Evolutionary conservation across 306 rosid species (phyloP), one percentile per base, ranked within the genome.

Genomic region (Dalbergia cochinchinensis): DNA sequence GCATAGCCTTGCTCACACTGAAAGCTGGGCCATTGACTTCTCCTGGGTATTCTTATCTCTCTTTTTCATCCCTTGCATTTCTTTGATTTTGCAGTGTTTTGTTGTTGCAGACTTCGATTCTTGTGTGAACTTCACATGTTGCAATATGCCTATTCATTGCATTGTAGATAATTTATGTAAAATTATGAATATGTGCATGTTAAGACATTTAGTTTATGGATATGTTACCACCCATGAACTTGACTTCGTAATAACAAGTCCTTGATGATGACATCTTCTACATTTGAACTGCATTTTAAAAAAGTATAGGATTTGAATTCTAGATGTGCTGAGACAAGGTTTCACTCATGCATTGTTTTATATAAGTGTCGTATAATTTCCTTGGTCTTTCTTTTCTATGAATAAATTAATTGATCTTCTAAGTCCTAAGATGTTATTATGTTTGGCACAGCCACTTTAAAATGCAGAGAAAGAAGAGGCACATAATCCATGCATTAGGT

Each of bases 1-100:
- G 45, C 98, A 92, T 74, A 92, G 98, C 79, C 94, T 92, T 60
- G 84, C 89, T 65, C 98, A 92, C 78, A 94, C 85, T 26, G 98
- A 94, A 82, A 92, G 98, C n/a, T n/a, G n/a, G n/a, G n/a, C n/a
- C n/a, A n/a, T n/a, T n/a, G n/a, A n/a, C n/a, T n/a, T n/a, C n/a
- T n/a, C n/a, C n/a, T 94, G 97, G 98, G 98, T 93, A 85, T 26
- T 26, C 31, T 26, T 2, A 26, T 66, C 71, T 14, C 50, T 72
- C 65, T 35, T 11, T 37, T 67, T 42, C 31, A 11, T 26, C 14
- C n/a, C 9, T 20, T 7, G 3, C 61, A 37, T 60, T 54, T n/a
- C 45, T 11, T 75, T 75, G 19, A 59, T 53, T 11, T 16, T 26
- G 7, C 8, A 44, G 57, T 48, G 44, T 34, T 19, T 18, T 35